A percentile compares a stretch with the other conserved stretches of the same genome.
These are phyloP conservation scores for Dalbergia oliveri DNA, from an alignment of 306 rosid species.

Conservation along the genomic window DNA sequence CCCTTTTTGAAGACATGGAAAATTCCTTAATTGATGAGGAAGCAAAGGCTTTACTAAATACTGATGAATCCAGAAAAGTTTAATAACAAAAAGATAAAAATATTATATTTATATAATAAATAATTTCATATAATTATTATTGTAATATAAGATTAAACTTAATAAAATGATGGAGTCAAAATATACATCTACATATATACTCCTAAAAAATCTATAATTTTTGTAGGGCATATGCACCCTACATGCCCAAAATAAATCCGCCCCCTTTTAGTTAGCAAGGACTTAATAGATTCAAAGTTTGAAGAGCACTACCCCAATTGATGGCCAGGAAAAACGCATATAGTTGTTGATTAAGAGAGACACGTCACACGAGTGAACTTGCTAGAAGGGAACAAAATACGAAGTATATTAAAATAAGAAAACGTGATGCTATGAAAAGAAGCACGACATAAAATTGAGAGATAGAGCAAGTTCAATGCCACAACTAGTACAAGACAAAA, in stretches of 20 bases:
- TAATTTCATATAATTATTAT: no score
- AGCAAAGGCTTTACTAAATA: background rate
- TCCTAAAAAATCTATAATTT: no score
- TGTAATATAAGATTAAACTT: no score
- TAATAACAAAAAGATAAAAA: no score
- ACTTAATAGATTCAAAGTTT: constrained; percentile 30
- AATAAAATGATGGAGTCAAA: no score
- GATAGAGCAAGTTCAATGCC: background rate
- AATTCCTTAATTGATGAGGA: constrained; percentile 40
- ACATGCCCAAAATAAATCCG: no score
- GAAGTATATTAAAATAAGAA: background rate
- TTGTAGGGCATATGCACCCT: no score
- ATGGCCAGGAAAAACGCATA: background rate
- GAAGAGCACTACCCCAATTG: constrained; percentile 29
- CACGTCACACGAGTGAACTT: background rate
- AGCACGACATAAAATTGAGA: background rate
- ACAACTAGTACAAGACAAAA: background rate
- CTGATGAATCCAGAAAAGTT: no score
- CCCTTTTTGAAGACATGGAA: constrained; percentile 49
- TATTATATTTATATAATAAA: no score
- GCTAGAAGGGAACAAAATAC: background rate
- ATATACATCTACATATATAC: no score
- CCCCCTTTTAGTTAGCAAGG: background rate
- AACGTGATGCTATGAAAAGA: background rate
- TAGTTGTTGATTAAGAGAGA: background rate